These are phyloP conservation scores for Ustanciosporium gigantosporum DNA, from an alignment of 1,284 basidiomycete genomes.

Conservation along the genomic window DNA sequence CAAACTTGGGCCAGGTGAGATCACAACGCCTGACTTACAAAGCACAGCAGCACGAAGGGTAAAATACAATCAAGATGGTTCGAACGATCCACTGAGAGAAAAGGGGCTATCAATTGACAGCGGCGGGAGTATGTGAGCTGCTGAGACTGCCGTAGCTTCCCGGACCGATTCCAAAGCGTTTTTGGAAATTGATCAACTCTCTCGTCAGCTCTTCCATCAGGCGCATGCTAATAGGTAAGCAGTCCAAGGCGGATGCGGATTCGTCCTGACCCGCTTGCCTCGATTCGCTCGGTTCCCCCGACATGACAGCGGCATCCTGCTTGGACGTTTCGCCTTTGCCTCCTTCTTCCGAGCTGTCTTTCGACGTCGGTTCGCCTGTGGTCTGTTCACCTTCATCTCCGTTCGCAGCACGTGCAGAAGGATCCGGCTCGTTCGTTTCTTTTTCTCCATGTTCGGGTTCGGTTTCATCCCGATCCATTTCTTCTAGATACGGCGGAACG, in stretches of 20 bases:
- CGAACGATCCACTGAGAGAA: no score
- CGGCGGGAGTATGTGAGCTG: constrained; percentile 13
- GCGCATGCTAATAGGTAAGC: constrained; percentile 51
- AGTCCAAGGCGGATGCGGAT: background rate
- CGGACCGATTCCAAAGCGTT: constrained; percentile 41
- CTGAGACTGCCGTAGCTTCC: constrained; percentile 20
- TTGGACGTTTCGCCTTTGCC: background rate
- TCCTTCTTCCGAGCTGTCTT: background rate
- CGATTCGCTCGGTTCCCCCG: background rate
- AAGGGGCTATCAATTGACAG: constrained; percentile 16
- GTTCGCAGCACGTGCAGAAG: no score
- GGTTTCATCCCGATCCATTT: constrained; percentile 66
- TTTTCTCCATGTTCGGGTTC: constrained; percentile 67
- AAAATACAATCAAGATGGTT: no score
- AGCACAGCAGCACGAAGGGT: no score
- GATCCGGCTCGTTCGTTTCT: no score
- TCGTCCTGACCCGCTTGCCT: background rate
- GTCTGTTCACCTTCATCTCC: no score
- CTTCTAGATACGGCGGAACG: constrained; percentile 54
- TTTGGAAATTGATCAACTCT: constrained; percentile 54
- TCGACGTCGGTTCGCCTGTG: no score
- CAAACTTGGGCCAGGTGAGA: no score
- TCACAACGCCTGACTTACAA: no score
- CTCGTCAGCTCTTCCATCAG: constrained; percentile 55
- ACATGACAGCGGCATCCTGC: background rate